A percentile compares a stretch with the other conserved stretches of the same genome.
Evolutionary conservation across 148 eudicot species (phyloP).

Genomic region (Chenopodium suecicum): DNA sequence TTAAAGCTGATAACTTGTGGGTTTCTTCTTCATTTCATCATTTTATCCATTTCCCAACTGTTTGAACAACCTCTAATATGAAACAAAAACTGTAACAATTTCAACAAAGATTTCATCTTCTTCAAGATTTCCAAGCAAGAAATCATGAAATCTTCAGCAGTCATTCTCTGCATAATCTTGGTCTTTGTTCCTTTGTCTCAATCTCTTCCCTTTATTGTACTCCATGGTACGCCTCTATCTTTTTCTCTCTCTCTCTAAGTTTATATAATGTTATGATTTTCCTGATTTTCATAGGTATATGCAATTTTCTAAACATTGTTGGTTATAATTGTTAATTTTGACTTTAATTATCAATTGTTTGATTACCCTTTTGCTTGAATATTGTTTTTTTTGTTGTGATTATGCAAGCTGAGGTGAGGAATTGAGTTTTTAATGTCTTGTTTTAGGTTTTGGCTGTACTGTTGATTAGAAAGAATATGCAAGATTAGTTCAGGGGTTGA

Average conservation of each 20-base stretch:
- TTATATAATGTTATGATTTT: too few species aligned
- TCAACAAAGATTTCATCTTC: background rate
- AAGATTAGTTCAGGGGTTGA: background rate
- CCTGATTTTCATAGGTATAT: too few species aligned
- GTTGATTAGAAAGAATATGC: too few species aligned
- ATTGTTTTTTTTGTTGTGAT: background rate
- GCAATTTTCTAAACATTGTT: background rate
- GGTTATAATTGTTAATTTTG: slow-evolving; percentile 13
- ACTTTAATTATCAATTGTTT: background rate
- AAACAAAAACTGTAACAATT: background rate
- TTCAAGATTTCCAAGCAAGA: background rate
- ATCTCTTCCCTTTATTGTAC: slow-evolving; percentile 27
- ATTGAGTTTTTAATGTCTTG: background rate
- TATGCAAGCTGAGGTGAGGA: slow-evolving; percentile 6
- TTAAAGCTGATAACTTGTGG: background rate
- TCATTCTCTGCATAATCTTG: background rate
- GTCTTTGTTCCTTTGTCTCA: slow-evolving; percentile 22
- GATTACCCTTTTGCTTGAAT: background rate
- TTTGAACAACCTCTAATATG: background rate
- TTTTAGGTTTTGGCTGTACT: background rate
- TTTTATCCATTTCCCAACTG: background rate
- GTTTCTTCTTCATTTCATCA: background rate
- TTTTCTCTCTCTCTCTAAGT: background rate
- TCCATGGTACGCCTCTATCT: slow-evolving; percentile 24
- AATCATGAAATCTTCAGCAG: slow-evolving; percentile 2